Conservation (phyloP, 352 stramenopile genomes). For the Stramenopiles sp. region DNA sequence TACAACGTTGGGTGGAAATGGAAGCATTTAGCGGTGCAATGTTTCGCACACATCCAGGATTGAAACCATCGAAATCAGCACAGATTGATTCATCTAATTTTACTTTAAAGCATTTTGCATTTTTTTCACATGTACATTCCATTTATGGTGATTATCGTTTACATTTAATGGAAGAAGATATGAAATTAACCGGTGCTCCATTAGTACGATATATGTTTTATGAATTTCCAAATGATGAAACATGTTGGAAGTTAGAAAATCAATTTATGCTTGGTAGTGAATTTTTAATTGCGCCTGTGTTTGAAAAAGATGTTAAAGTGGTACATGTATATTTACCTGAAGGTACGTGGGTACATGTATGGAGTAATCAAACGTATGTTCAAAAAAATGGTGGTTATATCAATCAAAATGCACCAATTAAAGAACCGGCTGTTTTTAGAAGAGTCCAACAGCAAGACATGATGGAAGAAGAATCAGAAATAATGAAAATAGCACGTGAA, state of each 20-base stretch:
- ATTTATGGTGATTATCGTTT: background rate
- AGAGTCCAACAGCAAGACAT: no score
- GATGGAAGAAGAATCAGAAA: background rate
- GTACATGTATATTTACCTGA: background rate
- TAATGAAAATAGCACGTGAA: background rate
- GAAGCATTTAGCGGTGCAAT: slow-evolving; percentile 21
- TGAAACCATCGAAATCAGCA: background rate
- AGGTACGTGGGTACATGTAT: background rate
- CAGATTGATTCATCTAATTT: background rate
- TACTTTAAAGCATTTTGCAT: background rate
- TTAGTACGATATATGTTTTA: background rate
- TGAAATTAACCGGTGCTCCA: background rate
- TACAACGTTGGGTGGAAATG: slow-evolving; percentile 24
- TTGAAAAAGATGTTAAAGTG: background rate
- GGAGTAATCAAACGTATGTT: background rate
- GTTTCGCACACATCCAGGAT: slow-evolving; percentile 22
- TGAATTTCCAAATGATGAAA: background rate
- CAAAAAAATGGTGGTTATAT: background rate
- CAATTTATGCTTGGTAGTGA: background rate
- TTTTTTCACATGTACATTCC: background rate
- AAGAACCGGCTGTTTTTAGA: background rate
- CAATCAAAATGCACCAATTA: background rate
- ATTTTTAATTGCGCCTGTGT: background rate
- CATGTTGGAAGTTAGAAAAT: background rate
- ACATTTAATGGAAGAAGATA: background rate